Base-by-base conservation (phyloP, 1,284 basidiomycete genomes). In the Athelia psychrophila region DNA sequence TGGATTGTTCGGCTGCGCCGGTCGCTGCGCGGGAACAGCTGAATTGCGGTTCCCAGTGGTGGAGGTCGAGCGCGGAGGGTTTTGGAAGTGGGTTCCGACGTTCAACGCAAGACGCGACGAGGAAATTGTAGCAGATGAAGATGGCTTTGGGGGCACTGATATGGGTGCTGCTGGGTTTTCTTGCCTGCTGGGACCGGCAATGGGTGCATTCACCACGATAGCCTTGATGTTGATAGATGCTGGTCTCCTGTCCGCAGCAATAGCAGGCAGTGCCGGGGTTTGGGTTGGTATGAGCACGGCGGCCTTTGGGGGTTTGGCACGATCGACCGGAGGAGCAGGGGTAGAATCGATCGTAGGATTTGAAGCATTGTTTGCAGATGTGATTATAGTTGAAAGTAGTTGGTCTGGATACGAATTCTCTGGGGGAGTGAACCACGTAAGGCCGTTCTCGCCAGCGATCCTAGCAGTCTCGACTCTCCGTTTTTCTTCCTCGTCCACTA, bases 371-470 rank as follows among this genome's bases (percentile, higher is more conserved):
- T 23, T 42, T 10, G 5, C n/a, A 5, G 18, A 19, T 42, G 10
- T n/a, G 9, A 23, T 18, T 6, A 42, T 27, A 15, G 23, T 25
- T 9, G 38, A 42, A n/a, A 42, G 20, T n/a, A 42, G 38, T 9
- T 42, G 38, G 5, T 42, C 38, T 8, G 38, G 20, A 16, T n/a
- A 22, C 16, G 38, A 16, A n/a, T 42, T 42, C 6, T 18, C 38
- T 57, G 38, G 18, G 40, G 52, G 27, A 45, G 55, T 15, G 47
- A 53, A 46, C 53, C 51, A 36, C 57, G 18, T 20, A 20, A 12
- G 32, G 3, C 3, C 2, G 45, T 35, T 30, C 44, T n/a, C 44
- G 44, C 15, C 25, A 54, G 57, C 8, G 25, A 48, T 3, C 52
- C n/a, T 42, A 42, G 53, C 13, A 53, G 40, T 22, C 12, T 24